Percentiles rank a stretch among this genome's conserved stretches.
phyloP scores from a whole-genome alignment of 441 rosid genomes.

The Cnidoscolus chayamansa region DNA sequence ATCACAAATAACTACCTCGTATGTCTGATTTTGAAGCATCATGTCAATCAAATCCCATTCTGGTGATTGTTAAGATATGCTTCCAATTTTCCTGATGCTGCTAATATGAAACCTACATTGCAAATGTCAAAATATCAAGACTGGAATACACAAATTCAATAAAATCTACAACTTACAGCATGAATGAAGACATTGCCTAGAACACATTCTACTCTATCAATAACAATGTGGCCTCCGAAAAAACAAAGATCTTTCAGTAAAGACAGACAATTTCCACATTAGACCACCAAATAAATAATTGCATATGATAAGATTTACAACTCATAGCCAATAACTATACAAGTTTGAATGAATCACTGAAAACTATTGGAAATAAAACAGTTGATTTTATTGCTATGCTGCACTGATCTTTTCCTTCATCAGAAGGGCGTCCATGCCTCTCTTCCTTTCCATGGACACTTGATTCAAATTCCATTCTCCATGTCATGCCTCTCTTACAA shows the following conservation, averaged over 20 bases:
- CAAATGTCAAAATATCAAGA: conserved; percentile 6
- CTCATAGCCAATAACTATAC: no score
- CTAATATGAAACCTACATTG: conserved; percentile 67
- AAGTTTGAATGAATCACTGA: background rate
- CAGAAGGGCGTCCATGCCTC: background rate
- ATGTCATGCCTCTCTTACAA: background rate
- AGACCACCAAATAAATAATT: background rate
- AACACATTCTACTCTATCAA: background rate
- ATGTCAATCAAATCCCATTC: conserved; percentile 44
- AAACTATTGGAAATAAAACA: background rate
- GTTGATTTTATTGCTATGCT: background rate
- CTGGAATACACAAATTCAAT: background rate
- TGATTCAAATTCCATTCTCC: background rate
- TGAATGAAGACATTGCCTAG: background rate
- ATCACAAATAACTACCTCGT: conserved; percentile 16
- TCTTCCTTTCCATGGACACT: background rate
- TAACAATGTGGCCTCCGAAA: background rate
- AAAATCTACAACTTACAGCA: background rate
- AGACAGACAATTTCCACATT: background rate
- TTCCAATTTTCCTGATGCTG: conserved; percentile 69
- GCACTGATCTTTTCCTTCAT: background rate
- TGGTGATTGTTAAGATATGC: conserved; percentile 43
- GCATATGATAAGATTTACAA: background rate
- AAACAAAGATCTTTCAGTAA: background rate
- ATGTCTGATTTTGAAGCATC: conserved; percentile 14